These are phyloP conservation scores for Moelleriella libera DNA, from an alignment of 2,329 filamentous ascomycete genomes.

Conservation along the genomic window DNA sequence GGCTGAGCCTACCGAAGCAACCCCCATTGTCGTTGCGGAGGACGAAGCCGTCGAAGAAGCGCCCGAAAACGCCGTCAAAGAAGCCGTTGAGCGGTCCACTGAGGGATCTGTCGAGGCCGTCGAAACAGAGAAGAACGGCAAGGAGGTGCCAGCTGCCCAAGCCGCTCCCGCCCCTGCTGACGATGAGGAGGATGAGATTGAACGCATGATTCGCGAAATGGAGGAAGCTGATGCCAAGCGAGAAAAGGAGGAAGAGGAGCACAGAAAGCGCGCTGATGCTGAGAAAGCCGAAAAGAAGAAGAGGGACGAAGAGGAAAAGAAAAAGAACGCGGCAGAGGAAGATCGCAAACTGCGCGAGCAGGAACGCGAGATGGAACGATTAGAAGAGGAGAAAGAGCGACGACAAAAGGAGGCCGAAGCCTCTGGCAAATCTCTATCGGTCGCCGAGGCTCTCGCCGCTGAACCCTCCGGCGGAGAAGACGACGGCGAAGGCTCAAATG, in stretches of 20 bases:
- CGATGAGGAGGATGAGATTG: conserved; percentile 42
- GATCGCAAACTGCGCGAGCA: conserved; percentile 57
- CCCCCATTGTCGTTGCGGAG: neutral
- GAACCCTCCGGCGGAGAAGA: conserved; percentile 27
- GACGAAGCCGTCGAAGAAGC: no score
- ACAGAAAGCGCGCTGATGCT: conserved; percentile 31
- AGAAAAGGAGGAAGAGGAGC: conserved; percentile 31
- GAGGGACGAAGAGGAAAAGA: conserved; percentile 29
- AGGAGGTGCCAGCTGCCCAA: conserved; percentile 14
- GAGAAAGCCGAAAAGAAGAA: conserved; percentile 32
- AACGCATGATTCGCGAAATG: conserved; percentile 48
- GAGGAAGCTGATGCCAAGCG: conserved; percentile 38
- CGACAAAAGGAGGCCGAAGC: conserved; percentile 36
- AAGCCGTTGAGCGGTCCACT: neutral
- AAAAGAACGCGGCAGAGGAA: conserved; percentile 36
- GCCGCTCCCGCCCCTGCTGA: conserved; percentile 22
- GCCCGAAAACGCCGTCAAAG: no score
- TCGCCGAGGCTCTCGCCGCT: conserved; percentile 36
- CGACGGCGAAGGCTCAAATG: conserved; percentile 20
- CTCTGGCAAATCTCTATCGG: conserved; percentile 30
- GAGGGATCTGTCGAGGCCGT: neutral
- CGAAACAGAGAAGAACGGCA: conserved; percentile 13
- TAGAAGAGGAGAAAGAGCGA: conserved; percentile 56
- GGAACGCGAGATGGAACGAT: conserved; percentile 56
- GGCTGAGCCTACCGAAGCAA: neutral